Percentiles rank a stretch among this genome's conserved stretches.
Conservation (phyloP, 352 stramenopile species). For the Plasmopara halstedii region DNA sequence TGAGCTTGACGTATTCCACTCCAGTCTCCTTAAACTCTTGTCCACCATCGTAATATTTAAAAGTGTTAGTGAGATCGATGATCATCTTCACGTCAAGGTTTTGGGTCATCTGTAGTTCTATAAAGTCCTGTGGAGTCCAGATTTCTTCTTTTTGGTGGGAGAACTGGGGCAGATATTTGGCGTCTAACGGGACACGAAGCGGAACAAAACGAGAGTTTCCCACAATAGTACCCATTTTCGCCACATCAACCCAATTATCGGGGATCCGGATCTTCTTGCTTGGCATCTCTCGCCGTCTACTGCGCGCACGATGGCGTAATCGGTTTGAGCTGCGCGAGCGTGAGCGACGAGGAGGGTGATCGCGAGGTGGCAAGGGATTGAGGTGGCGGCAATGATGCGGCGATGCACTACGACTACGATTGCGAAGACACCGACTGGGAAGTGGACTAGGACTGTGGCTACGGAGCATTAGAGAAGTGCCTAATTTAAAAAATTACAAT, state of each 20-base stretch:
- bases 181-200: constrained; percentile 65
- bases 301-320: background rate
- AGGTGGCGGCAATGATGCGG: constrained; percentile 5
- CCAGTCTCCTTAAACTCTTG: constrained; percentile 34
- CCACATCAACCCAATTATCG: constrained; percentile 75
- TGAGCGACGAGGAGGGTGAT: constrained; percentile 8
- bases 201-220: constrained; percentile 48
- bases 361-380: background rate
- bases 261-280: constrained; percentile 39
- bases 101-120: constrained; percentile 30
- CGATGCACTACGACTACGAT: constrained; percentile 1
- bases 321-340: constrained; percentile 2
- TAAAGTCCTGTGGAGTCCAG: constrained; percentile 54
- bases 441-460: background rate
- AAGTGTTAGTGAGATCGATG: constrained; percentile 80
- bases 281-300: constrained; percentile 13
- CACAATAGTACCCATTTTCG: constrained; percentile 61
- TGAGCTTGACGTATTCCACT: constrained; percentile 71
- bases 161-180: constrained; percentile 48
- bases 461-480: background rate
- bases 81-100: constrained; percentile 51
- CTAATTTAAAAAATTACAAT: too few species aligned
- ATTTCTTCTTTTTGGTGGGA: constrained; percentile 23
- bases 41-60: constrained; percentile 73
- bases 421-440: constrained; percentile 3